Conservation (phyloP, 805 yeast genomes). For the Zygosaccharomyces pseudorouxii region DNA sequence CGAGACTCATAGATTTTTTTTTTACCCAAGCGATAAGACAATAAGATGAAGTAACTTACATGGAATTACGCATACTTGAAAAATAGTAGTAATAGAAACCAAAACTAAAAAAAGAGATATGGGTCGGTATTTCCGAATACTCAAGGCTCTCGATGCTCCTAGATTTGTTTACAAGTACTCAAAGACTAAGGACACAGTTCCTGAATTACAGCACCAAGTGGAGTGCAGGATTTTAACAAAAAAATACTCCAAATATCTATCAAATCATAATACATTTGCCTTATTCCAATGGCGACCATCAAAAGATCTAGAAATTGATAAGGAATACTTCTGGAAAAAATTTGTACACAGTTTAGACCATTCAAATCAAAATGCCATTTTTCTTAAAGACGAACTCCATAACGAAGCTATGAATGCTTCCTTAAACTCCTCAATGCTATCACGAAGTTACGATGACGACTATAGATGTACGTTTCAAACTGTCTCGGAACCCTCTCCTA, state of each 20-base stretch:
- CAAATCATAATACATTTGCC: slow-evolving; percentile 14
- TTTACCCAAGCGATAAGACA: not conserved
- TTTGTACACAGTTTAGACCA: slow-evolving; percentile 5
- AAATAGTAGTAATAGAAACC: not conserved
- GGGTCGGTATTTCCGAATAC: not conserved
- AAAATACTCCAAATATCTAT: slow-evolving; percentile 12
- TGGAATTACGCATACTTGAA: not conserved
- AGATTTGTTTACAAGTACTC: slow-evolving; percentile 9
- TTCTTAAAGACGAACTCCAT: slow-evolving; percentile 7
- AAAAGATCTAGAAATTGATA: not conserved
- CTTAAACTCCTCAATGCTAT: slow-evolving; percentile 2
- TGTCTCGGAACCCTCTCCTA: slow-evolving; percentile 3
- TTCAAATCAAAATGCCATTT: not conserved
- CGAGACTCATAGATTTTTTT: not conserved
- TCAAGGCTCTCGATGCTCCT: slow-evolving; percentile 10
- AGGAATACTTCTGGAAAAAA: slow-evolving; percentile 11
- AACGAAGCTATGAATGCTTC: slow-evolving; percentile 7
- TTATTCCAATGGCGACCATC: slow-evolving; percentile 15
- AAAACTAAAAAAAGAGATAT: not conserved
- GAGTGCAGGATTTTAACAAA: not conserved
- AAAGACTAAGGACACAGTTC: not conserved
- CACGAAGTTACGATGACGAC: not conserved
- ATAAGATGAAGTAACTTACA: too few species aligned
- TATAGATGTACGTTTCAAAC: slow-evolving; percentile 12
- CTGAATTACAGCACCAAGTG: slow-evolving; percentile 3